Evolutionary conservation across 805 yeast species (phyloP).

Genomic region (Ogataea ramenticola): DNA sequence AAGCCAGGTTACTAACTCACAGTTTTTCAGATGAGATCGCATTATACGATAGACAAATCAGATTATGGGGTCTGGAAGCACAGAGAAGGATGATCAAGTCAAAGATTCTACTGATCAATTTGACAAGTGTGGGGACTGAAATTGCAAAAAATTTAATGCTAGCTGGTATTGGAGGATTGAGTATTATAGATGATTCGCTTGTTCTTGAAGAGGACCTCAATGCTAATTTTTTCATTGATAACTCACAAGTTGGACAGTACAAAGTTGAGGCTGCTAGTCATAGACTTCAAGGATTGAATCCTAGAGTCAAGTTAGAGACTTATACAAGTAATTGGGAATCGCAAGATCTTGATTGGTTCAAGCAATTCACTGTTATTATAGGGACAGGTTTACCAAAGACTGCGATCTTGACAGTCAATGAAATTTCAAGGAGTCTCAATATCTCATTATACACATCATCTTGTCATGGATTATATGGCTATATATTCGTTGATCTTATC

Average conservation of each 20-base stretch:
- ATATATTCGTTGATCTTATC: constrained; percentile 71
- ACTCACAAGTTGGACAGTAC: constrained; percentile 44
- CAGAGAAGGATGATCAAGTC: constrained; percentile 73
- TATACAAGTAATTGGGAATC: constrained; percentile 27
- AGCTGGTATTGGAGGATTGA: constrained; percentile 79
- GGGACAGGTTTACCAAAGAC: constrained; percentile 54
- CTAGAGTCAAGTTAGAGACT: constrained; percentile 56
- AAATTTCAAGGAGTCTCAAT: constrained; percentile 42
- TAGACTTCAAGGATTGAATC: constrained; percentile 68
- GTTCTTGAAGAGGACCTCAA: constrained; percentile 59
- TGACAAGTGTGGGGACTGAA: constrained; percentile 78
- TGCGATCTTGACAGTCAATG: constrained; percentile 43
- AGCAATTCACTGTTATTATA: constrained; percentile 60
- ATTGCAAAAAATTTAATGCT: constrained; percentile 76
- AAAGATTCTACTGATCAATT: constrained; percentile 57
- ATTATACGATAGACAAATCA: constrained; percentile 86
- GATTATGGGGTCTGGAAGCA: constrained; percentile 95
- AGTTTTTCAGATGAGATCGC: constrained; percentile 68
- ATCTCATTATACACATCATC: constrained; percentile 66
- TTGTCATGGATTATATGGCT: constrained; percentile 77
- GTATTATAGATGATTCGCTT: constrained; percentile 52
- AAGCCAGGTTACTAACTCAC: constrained; percentile 6
- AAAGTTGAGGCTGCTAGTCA: constrained; percentile 49
- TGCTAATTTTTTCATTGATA: constrained; percentile 66
- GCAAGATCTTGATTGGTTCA: constrained; percentile 32